phyloP scores from a whole-genome alignment of 768 basidiomycete species.

The Crassisporium funariophilum region DNA sequence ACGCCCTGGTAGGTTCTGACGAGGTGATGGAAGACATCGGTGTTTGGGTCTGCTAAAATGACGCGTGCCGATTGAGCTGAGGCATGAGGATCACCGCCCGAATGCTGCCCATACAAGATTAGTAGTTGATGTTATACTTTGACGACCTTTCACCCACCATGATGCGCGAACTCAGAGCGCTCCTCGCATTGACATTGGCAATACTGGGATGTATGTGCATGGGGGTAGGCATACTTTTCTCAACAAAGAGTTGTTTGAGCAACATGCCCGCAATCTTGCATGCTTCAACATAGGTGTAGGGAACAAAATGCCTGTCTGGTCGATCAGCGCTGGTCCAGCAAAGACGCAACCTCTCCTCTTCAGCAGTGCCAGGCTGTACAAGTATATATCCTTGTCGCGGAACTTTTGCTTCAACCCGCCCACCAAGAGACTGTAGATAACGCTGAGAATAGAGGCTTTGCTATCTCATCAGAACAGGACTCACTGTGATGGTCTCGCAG shows the following conservation, averaged over 20 bases:
- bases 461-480: slow-evolving; percentile 14
- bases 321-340: slow-evolving; percentile 73
- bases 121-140: no score
- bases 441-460: slow-evolving; percentile 1
- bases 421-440: slow-evolving; percentile 64
- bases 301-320: slow-evolving; percentile 78
- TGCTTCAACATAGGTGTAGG: slow-evolving; percentile 81
- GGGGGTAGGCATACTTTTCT: slow-evolving; percentile 62
- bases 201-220: slow-evolving; percentile 86
- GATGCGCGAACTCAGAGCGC: slow-evolving; percentile 67
- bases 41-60: slow-evolving; percentile 79
- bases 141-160: slow-evolving; percentile 46
- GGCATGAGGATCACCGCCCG: slow-evolving; percentile 76
- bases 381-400: slow-evolving; percentile 77
- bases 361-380: slow-evolving; percentile 64
- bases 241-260: slow-evolving; percentile 74
- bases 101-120: slow-evolving; percentile 58
- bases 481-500: slow-evolving; percentile 72
- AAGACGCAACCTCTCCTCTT: slow-evolving; percentile 73
- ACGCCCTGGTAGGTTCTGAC: slow-evolving; percentile 72
- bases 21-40: slow-evolving; percentile 73
- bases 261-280: slow-evolving; percentile 78
- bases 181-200: slow-evolving; percentile 73
- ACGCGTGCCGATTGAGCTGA: slow-evolving; percentile 72
- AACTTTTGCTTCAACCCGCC: slow-evolving; percentile 76